Evolutionary conservation across 192 early-diverging fungal species (phyloP).

Genomic region (Chytriomyces sp.): DNA sequence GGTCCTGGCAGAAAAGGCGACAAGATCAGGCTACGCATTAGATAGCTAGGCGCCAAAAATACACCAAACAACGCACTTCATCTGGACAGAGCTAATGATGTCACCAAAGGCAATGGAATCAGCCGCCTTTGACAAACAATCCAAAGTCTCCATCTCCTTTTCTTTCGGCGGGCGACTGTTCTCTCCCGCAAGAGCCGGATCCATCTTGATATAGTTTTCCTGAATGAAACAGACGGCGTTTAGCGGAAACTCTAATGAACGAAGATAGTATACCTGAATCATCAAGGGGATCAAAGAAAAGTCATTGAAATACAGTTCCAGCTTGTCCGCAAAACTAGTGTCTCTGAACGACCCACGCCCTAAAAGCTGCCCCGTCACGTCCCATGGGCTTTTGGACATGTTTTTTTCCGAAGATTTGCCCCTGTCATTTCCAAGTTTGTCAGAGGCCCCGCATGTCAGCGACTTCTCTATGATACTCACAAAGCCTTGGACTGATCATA

Average conservation of each 20-base stretch:
- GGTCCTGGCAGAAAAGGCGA: conserved; percentile 44
- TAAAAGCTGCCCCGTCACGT: conserved; percentile 71
- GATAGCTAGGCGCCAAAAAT: not conserved
- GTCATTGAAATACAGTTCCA: conserved; percentile 92
- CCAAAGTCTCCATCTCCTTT: conserved; percentile 50
- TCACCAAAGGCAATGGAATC: conserved; percentile 85
- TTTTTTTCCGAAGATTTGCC: conserved; percentile 58
- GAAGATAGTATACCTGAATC: conserved; percentile 67
- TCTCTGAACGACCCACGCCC: conserved; percentile 48
- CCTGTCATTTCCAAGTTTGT: conserved; percentile 3
- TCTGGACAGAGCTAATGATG: conserved; percentile 71
- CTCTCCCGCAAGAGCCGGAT: conserved; percentile 53
- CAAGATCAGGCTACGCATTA: too few relatives aligned
- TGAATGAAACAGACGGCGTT: conserved; percentile 33
- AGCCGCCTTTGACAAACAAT: conserved; percentile 76
- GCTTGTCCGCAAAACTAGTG: conserved; percentile 68
- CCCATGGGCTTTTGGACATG: conserved; percentile 69
- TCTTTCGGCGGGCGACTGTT: conserved; percentile 22
- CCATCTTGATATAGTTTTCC: conserved; percentile 85
- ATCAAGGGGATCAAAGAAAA: conserved; percentile 86
- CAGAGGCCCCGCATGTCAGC: too few relatives aligned
- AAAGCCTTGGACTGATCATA: conserved; percentile 81
- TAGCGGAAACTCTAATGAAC: not conserved
- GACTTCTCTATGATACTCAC: too few relatives aligned
- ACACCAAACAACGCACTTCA: conserved; percentile 8